A percentile compares a stretch with the other conserved stretches of the same genome.
phyloP scores from a whole-genome alignment of 2,329 filamentous ascomycete genomes.

The Acrocalymma vagum region DNA sequence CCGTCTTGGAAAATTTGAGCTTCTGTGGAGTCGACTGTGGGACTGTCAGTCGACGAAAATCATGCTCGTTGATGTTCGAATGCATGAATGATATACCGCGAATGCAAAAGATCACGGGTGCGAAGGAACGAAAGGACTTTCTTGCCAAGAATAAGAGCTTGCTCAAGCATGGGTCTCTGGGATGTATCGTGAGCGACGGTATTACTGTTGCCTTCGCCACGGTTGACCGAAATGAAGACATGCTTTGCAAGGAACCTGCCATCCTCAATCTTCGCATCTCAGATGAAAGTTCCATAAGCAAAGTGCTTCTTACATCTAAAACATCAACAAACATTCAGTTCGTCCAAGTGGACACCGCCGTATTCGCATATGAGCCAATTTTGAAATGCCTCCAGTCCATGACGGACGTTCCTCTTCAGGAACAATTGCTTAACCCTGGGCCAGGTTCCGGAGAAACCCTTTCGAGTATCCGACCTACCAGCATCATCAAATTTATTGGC shows the following conservation, averaged over 20 bases:
- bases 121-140: conserved; percentile 53
- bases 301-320: conserved; percentile 52
- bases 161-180: conserved; percentile 68
- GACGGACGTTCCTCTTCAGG: conserved; percentile 63
- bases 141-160: conserved; percentile 59
- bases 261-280: conserved; percentile 62
- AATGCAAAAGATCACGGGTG: conserved; percentile 39
- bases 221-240: conserved; percentile 60
- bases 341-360: conserved; percentile 68
- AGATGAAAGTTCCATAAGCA: conserved; percentile 55
- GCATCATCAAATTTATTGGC: conserved; percentile 33
- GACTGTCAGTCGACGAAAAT: conserved; percentile 35
- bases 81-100: conserved; percentile 55
- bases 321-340: conserved; percentile 53
- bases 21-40: conserved; percentile 51
- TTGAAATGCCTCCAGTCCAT: conserved; percentile 67
- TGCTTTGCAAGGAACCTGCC: conserved; percentile 56
- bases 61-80: conserved; percentile 51
- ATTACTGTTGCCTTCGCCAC: conserved; percentile 68
- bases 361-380: conserved; percentile 75
- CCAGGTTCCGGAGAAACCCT: conserved; percentile 21
- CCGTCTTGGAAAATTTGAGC: conserved; percentile 52
- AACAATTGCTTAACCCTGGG: conserved; percentile 57
- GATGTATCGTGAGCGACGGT: conserved; percentile 63
- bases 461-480: conserved; percentile 32